These are phyloP conservation scores for Thuja plicata DNA, from an alignment of 83 land plant genomes.

Conservation along the genomic window DNA sequence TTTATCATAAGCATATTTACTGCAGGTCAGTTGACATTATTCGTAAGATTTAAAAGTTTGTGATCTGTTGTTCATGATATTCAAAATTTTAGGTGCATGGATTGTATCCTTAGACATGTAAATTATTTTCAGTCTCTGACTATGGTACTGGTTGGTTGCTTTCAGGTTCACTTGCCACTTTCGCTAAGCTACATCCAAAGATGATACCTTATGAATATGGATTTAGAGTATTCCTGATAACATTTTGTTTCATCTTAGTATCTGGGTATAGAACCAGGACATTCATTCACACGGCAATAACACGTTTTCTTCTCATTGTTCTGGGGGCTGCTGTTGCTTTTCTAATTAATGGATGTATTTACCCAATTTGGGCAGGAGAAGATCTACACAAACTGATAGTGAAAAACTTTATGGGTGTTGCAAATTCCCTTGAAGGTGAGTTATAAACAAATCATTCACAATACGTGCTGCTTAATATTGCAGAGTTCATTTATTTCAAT, in stretches of 20 bases:
- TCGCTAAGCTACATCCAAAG: conserved; percentile 55
- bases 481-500: background rate
- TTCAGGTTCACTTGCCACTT: conserved; percentile 47
- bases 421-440: conserved; percentile 74
- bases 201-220: conserved; percentile 83
- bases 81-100: background rate
- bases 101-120: background rate
- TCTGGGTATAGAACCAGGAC: conserved; percentile 59
- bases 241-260: conserved; percentile 66
- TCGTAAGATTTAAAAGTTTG: background rate
- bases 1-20: conserved; percentile 57
- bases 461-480: background rate
- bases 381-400: conserved; percentile 70
- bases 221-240: conserved; percentile 66
- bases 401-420: conserved; percentile 62
- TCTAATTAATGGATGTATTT: conserved; percentile 50
- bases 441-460: background rate
- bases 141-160: background rate
- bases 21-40: conserved; percentile 31
- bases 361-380: conserved; percentile 90
- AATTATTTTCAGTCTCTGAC: no score
- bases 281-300: conserved; percentile 56
- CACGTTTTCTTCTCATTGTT: conserved; percentile 64
- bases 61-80: background rate
- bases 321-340: conserved; percentile 65